Percentiles rank a stretch among this genome's conserved stretches.
These are phyloP conservation scores for Pholiota conissans DNA, from an alignment of 768 basidiomycete genomes.

Conservation along the genomic window DNA sequence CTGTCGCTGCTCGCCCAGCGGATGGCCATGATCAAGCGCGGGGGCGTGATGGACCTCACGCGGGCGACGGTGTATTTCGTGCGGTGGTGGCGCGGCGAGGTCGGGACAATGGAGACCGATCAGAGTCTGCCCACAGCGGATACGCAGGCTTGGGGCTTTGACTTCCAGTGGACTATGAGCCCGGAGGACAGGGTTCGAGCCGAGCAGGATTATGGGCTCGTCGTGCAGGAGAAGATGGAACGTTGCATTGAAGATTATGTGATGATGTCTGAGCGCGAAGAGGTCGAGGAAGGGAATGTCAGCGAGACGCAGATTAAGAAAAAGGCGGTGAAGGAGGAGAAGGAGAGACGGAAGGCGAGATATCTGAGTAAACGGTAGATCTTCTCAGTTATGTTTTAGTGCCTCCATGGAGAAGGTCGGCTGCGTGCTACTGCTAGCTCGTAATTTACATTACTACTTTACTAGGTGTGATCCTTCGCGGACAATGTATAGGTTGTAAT, in stretches of 20 bases:
- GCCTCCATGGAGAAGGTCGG: background rate
- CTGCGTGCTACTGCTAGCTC: too few species aligned
- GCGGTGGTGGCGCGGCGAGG: conserved; percentile 83
- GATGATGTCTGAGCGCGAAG: conserved; percentile 43
- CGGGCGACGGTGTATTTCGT: conserved; percentile 84
- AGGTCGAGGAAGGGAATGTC: conserved; percentile 53
- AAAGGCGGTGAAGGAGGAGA: conserved; percentile 38
- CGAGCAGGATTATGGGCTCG: conserved; percentile 20
- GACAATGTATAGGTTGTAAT: background rate
- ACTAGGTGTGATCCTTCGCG: background rate
- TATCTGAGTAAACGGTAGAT: conserved; percentile 23
- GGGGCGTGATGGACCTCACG: conserved; percentile 67
- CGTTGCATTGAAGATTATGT: conserved; percentile 61
- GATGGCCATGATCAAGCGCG: conserved; percentile 80
- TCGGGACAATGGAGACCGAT: conserved; percentile 33
- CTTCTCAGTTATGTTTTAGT: background rate
- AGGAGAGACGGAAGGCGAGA: conserved; percentile 37
- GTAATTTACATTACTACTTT: too few species aligned
- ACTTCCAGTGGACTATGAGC: conserved; percentile 67
- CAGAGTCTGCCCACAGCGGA: conserved; percentile 6
- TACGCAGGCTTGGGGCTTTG: conserved; percentile 81
- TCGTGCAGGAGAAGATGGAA: conserved; percentile 71
- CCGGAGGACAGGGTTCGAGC: conserved; percentile 24
- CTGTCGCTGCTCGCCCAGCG: conserved; percentile 68
- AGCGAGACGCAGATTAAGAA: conserved; percentile 78